Base-by-base conservation (phyloP, 164 flowering plant genomes). In the Piper longum region DNA sequence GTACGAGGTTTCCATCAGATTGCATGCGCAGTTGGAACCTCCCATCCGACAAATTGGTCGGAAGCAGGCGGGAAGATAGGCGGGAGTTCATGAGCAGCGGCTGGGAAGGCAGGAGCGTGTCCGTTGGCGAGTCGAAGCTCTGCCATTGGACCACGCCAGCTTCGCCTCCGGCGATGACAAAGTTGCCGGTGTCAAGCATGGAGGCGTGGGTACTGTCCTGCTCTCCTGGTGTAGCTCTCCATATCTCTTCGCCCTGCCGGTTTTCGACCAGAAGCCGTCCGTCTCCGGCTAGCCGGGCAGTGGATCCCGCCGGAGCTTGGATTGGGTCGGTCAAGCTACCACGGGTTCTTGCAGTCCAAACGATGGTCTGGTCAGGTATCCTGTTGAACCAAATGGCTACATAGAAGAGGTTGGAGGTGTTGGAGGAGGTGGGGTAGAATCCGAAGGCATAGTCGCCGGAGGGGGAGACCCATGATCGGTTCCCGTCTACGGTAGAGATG, bases 151-250 rank as follows among this genome's bases (percentile, higher is more conserved):
- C 0, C 2, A 6, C 59, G 66, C 58, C 11, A 13, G 5, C 5
- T 67, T 62, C 12, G n/a, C 16, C 4, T 59, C 64, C 36, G 3
- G 41, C 62, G 19, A 80, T 67, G 13, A 77, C 70, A 41, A 82
- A 73, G 62, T 77, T 82, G 11, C 86, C 86, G 6, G 70, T 69
- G 52, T 82, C 80, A 14, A 73, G 82, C 81, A 80, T 69, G 43
- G 75, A 66, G 12, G 71, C 83, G 56, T 74, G 63, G 42, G 69
- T 48, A 16, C 57, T 74, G 1, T 62, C 62, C 36, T 26, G 36
- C 36, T 2, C 36, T 26, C 40, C 8, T 9, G 52, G n/a, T n/a
- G n/a, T n/a, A n/a, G n/a, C 60, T 18, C 39, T 64, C 66, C 66
- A 64, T 42, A 7, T 4, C 56, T 63, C 54, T 42, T 7, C 80